Evolutionary conservation across 2,329 filamentous ascomycete species (phyloP), one percentile per base, ranked within the genome.

Genomic region (Colletotrichum godetiae): DNA sequence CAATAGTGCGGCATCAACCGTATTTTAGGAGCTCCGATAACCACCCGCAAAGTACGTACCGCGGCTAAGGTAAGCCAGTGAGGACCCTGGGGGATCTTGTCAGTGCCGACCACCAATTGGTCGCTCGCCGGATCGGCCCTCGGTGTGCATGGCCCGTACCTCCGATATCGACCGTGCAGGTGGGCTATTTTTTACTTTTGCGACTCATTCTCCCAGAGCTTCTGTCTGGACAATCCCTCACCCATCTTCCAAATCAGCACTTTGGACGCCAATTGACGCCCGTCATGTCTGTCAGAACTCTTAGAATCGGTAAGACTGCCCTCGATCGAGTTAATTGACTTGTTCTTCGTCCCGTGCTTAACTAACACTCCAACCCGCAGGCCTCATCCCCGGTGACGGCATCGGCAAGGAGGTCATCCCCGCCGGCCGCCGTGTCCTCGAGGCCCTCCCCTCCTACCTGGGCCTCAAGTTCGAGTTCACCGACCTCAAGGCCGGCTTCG

Each of bases 391-490:
- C 79, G 97, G 97, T 81, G 97, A 99, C 86, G 97, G 97, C 85
- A 99, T 99, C 86, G 97, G 97, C 85, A 94, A 94, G 82, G 97
- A 99, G 86, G 97, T 99, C 83, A 98, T 99, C 84, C 97, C 97
- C 77, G 94, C 97, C 67, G 97, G 96, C 64, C 94, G 95, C 79
- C 93, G 94, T 76, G 88, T 98, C 78, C 94, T 99, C 80, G 96
- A 99, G 87, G 93, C 97, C 63, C 92, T 99, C 2, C 95, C 96
- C 42, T 85, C 92, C n/a, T 97, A 94, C n/a, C 87, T 98, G 60
- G 93, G 93, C 80, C 90, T 99, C 78, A 95, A 95, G 81, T 98
- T 98, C 89, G 94, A 93, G 82, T 99, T 98, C 85, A 91, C 97
- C 78, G 91, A 98, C 86, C 94, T 98, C 78, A 90, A 97, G 75